Evolutionary conservation across 129 eudicot genomes (phyloP).

Genomic region (Saussurea involucrata): DNA sequence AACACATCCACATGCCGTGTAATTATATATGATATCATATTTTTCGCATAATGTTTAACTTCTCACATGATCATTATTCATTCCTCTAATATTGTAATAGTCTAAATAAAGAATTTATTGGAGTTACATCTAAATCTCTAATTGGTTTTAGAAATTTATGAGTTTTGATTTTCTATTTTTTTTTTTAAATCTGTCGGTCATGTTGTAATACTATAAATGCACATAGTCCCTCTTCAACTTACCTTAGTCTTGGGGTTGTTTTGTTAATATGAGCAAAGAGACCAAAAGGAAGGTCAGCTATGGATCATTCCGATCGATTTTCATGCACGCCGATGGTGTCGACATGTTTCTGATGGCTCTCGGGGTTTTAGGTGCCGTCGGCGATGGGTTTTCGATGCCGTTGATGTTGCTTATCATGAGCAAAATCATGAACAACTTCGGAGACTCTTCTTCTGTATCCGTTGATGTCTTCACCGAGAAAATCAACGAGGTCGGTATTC

Average conservation of each 20-base stretch:
- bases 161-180: too few relatives aligned
- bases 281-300: slow-evolving; percentile 15
- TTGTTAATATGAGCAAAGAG: slow-evolving; percentile 12
- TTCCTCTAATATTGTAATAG: too few relatives aligned
- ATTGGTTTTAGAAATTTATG: too few relatives aligned
- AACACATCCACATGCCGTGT: too few relatives aligned
- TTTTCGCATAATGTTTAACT: too few relatives aligned
- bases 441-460: slow-evolving; percentile 26
- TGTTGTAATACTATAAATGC: too few relatives aligned
- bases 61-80: too few relatives aligned
- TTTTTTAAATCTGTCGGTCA: too few relatives aligned
- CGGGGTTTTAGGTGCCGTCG: slow-evolving; percentile 69
- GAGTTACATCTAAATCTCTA: too few relatives aligned
- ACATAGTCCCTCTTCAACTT: too few relatives aligned
- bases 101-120: too few relatives aligned
- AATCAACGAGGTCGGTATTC: slow-evolving; percentile 53
- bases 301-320: slow-evolving; percentile 61
- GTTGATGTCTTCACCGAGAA: slow-evolving; percentile 26
- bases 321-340: slow-evolving; percentile 76
- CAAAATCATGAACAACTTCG: slow-evolving; percentile 77
- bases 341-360: slow-evolving; percentile 61
- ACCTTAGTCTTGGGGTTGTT: neutral
- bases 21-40: too few relatives aligned
- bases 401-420: slow-evolving; percentile 58
- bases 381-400: slow-evolving; percentile 81